Percentiles rank a stretch among this genome's conserved stretches.
Conservation (phyloP, 176 grass and related monocot species). For the Panicum miliaceum region DNA sequence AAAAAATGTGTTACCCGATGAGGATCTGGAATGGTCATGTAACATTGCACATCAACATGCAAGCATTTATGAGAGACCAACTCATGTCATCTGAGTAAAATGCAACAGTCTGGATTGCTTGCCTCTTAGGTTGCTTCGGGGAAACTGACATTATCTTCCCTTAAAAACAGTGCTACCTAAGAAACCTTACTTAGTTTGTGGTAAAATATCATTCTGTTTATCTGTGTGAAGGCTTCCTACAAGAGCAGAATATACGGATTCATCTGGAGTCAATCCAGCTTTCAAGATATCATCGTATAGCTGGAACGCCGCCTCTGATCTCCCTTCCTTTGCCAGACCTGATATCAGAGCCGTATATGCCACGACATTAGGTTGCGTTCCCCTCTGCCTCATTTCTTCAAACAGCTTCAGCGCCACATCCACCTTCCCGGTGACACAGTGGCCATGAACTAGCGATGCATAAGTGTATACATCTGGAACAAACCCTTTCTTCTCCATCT, state of each 20-base stretch:
- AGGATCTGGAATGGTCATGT: constrained; percentile 6
- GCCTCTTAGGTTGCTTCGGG: neutral
- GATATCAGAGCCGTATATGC: constrained; percentile 82
- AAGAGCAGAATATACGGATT: constrained; percentile 74
- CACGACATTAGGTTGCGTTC: constrained; percentile 60
- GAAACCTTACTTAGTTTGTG: constrained; percentile 23
- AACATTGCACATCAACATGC: constrained; percentile 9
- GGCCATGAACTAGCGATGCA: constrained; percentile 72
- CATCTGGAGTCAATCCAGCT: constrained; percentile 70
- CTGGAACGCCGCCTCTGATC: constrained; percentile 76
- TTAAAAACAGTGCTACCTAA: constrained; percentile 14
- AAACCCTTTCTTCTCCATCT: constrained; percentile 94
- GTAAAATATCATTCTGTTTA: constrained; percentile 25
- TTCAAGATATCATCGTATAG: constrained; percentile 78
- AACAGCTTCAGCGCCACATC: constrained; percentile 72
- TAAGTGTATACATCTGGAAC: constrained; percentile 78
- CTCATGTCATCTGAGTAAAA: neutral
- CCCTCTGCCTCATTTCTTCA: constrained; percentile 73
- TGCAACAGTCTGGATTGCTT: neutral
- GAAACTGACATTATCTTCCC: neutral
- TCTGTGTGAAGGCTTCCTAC: constrained; percentile 70
- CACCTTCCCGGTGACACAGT: constrained; percentile 75
- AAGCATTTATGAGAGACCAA: neutral
- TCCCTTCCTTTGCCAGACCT: constrained; percentile 76
- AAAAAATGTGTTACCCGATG: neutral